Base-by-base conservation (phyloP, 176 grass and related monocot species). In the Raddia distichophylla region DNA sequence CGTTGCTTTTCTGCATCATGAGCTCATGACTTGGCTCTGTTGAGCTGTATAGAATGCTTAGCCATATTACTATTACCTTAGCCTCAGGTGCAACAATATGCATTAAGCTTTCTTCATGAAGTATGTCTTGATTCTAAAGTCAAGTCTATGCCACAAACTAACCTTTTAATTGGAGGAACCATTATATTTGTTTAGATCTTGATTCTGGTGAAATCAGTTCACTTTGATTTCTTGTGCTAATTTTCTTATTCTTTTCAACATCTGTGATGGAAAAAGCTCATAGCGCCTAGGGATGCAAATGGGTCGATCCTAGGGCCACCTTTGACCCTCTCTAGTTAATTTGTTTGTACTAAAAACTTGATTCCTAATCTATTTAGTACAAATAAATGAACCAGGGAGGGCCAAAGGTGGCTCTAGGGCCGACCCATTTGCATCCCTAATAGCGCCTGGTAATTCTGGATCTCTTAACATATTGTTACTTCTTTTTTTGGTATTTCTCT, bases 41-140 rank as follows among this genome's bases (percentile, higher is more conserved):
- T 80, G 61, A 64, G 14, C 75, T 61, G n/a, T 55, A 19, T 35
- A 71, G 11, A 82, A 77, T 77, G 47, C 5, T 70, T 46, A 87
- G 40, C 19, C 70, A 51, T 87, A 7, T 69, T 62, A 43, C 62
- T 49, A 60, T 44, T 85, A 35, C 6, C 75, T 85, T 45, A 69
- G 22, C 16, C 8, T 8, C 32, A 81, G 51, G 63, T 5, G 4
- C 19, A 87, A 33, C 45, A 60, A 53, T 75, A 81, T 81, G 46
- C 71, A 1, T 18, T 33, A 81, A 22, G 32, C 13, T 67, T 80
- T 66, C 44, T 65, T 80, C 52, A 42, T 79, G 34, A 5, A 48
- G 84, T 64, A 54, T 59, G 58, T 67, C 11, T 12, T 16, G 20
- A 75, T 75, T 20, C 19, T 80, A 80, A 69, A 32, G 32, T 32